These are phyloP conservation scores for Trametes polyzona DNA, from an alignment of 1,284 basidiomycete genomes.

Conservation along the genomic window DNA sequence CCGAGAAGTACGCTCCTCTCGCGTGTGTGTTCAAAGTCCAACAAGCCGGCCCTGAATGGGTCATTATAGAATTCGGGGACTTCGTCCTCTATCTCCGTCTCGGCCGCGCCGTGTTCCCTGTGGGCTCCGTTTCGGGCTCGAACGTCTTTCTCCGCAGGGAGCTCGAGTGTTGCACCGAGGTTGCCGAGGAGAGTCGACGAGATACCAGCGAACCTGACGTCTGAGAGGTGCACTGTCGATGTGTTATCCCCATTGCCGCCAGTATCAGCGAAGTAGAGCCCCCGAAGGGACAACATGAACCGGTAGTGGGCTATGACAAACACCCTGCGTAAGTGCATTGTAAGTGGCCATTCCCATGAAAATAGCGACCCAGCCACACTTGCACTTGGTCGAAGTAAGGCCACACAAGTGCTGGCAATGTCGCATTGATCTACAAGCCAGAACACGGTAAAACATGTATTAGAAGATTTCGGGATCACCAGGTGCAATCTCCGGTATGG, in stretches of 20 bases:
- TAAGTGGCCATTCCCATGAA: background rate
- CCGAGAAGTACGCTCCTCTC: no score
- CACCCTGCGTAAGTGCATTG: background rate
- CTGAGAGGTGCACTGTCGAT: background rate
- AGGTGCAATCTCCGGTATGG: no score
- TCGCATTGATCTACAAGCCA: no score
- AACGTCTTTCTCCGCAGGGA: background rate
- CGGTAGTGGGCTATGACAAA: constrained; percentile 1
- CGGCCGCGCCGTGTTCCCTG: no score
- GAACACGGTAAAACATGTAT: no score
- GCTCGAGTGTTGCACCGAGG: constrained; percentile 1
- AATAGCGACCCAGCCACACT: background rate
- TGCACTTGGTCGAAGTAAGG: constrained; percentile 14
- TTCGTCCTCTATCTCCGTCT: no score
- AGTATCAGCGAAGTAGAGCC: constrained; percentile 1
- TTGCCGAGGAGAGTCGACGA: background rate
- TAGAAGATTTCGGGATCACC: no score
- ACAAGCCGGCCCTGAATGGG: no score
- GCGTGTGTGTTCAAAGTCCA: no score
- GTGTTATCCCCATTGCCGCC: background rate
- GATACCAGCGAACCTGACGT: background rate
- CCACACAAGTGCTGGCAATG: constrained; percentile 4
- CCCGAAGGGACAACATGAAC: constrained; percentile 12
- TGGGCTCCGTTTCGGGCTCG: no score
- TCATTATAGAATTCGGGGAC: no score